Evolutionary conservation across 352 stramenopile genomes (phyloP), one percentile per base, ranked within the genome.

Genomic region (Pythium vanterpoolii): DNA sequence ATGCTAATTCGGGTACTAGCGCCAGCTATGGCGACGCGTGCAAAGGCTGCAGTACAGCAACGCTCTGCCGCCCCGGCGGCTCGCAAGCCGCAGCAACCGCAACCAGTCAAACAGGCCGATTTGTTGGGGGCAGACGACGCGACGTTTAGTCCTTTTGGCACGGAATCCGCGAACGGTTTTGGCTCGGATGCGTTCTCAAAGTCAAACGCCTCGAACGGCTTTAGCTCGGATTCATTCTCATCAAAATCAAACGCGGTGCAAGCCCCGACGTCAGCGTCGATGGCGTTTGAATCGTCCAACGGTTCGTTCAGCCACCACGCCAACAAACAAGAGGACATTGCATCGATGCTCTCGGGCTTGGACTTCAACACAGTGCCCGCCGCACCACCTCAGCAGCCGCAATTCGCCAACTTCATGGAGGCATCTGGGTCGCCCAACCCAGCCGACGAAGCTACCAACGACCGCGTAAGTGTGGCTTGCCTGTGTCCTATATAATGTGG

Each of bases 271-370:
- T 49, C 56, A 0, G 57, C 57, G 8, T 30, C 60, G 8, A 26
- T 27, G 36, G 48, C 53, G 5, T 56, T 60, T 23, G 44, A 46
- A 9, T 54, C 64, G n/a, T 50, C 38, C 21, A 47, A 34, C 16
- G 48, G 39, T 13, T 42, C 49, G 18, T 47, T 34, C 18, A 39
- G 28, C 42, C 54, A 39, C 39, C 11, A 31, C 2, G n/a, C 38
- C 1, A 24, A 27, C 16, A 71, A 76, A 24, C 54, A 58, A 6
- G 73, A 90, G 28, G 71, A 93, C 39, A 89, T 93, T 46, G 75
- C 79, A 13, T 90, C 72, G 1, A 93, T 93, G 83, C 61, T 93
- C 19, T 84, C 77, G 5, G 83, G 81, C 1, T 60, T 93, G 11
- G 83, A 93, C 59, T 93, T 93, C 56, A 86, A 73, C 4, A 62